A percentile compares a stretch with the other conserved stretches of the same genome.
Conservation (phyloP, 768 basidiomycete species). For the Lanmaoa rubissima region DNA sequence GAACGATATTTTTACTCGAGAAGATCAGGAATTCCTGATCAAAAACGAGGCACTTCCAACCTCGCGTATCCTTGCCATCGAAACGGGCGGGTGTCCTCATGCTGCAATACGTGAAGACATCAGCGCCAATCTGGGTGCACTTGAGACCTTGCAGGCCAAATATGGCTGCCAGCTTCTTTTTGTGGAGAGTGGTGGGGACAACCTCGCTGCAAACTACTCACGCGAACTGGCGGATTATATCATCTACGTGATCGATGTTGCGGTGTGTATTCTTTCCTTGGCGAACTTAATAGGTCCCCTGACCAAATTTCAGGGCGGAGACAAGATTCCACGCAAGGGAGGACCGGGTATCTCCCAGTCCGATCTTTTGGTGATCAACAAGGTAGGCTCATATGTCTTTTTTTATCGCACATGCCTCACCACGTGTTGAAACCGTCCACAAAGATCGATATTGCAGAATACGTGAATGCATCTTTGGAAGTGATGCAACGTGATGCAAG, state of each 20-base stretch:
- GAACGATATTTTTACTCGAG: conserved; percentile 99
- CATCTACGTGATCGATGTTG: conserved; percentile 88
- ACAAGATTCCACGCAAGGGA: conserved; percentile 98
- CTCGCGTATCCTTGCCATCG: conserved; percentile 89
- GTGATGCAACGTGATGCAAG: conserved; percentile 95
- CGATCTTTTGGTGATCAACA: conserved; percentile 93
- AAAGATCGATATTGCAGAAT: conserved; percentile 89
- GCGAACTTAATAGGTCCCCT: neutral
- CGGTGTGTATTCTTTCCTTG: conserved; percentile 43
- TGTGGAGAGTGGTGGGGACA: conserved; percentile 96
- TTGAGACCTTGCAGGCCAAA: conserved; percentile 91
- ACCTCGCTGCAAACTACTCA: conserved; percentile 95
- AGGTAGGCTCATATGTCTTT: conserved; percentile 45
- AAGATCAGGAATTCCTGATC: conserved; percentile 97
- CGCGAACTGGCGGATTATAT: conserved; percentile 97
- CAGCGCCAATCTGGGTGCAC: conserved; percentile 92
- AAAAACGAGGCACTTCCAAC: conserved; percentile 84
- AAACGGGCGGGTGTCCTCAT: conserved; percentile 97
- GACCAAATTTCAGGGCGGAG: conserved; percentile 70
- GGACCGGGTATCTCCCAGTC: conserved; percentile 97
- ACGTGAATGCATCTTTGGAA: conserved; percentile 89
- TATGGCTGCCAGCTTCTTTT: conserved; percentile 88
- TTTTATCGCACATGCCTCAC: neutral
- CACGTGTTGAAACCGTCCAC: neutral
- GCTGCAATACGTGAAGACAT: conserved; percentile 99